These are phyloP conservation scores for Coemansia sp. DNA, from an alignment of 192 early-diverging fungal species.

Conservation along the genomic window DNA sequence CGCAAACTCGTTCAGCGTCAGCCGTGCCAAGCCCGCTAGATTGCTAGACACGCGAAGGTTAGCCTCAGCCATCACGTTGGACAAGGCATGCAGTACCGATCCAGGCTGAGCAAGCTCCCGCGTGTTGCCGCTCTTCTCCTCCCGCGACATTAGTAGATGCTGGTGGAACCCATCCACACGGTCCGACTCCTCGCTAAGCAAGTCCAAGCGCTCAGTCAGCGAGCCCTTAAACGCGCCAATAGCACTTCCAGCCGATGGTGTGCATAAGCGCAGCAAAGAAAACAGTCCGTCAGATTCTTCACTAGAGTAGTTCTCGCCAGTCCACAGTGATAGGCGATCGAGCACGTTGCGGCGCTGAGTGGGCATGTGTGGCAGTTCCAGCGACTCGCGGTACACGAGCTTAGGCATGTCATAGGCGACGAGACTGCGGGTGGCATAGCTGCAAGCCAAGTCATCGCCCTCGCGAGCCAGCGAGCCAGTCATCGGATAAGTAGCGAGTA, in stretches of 20 bases:
- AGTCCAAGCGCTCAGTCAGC: constrained; percentile 27
- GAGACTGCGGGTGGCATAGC: constrained; percentile 67
- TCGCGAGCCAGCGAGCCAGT: constrained; percentile 69
- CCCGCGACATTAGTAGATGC: constrained; percentile 21
- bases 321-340: constrained; percentile 38
- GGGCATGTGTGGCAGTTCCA: constrained; percentile 29
- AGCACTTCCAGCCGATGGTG: constrained; percentile 31
- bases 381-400: constrained; percentile 65
- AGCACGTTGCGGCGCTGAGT: constrained; percentile 26
- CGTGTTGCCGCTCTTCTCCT: neutral
- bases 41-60: constrained; percentile 41
- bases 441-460: constrained; percentile 60
- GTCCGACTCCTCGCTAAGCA: constrained; percentile 10
- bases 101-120: constrained; percentile 16
- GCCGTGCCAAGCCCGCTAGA: constrained; percentile 36
- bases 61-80: constrained; percentile 42
- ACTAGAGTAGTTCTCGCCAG: constrained; percentile 2
- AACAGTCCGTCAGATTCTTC: constrained; percentile 32
- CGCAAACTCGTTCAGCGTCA: constrained; percentile 33
- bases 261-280: constrained; percentile 45
- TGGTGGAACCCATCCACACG: constrained; percentile 16
- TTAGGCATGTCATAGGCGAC: constrained; percentile 72
- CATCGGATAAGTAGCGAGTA: constrained; percentile 62
- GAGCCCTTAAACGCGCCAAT: constrained; percentile 28
- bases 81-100: constrained; percentile 42